Base-by-base conservation (phyloP, 306 rosid species). In the Citrullus mucosospermus region DNA sequence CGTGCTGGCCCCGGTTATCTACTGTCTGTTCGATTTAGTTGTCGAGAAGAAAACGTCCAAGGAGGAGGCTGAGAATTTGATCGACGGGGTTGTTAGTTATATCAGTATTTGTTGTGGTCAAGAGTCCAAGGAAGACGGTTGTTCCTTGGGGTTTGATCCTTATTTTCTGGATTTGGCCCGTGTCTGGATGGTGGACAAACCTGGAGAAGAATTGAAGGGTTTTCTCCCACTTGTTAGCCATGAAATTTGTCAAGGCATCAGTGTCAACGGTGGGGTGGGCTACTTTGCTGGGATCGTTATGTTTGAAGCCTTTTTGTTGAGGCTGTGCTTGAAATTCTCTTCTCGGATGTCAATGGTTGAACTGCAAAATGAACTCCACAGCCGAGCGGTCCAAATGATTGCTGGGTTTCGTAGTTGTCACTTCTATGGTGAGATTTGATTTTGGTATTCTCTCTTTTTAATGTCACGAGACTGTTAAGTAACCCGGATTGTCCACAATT, bases 261-360 rank as follows among this genome's bases (percentile, higher is more conserved):
- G 88, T 89, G 54, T 83, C 15, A 18, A 78, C 12, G 38, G 85
- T 63, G 85, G 84, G 61, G 77, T 88, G 32, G 89, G 87, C 38
- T 77, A 72, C 32, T 83, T 89, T 32, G 91, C 92, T 74, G 97
- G 93, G 56, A 81, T 90, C 48, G 93, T 92, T 10, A 89, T 90
- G 91, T 87, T 84, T 50, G 89, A 90, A 61, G 88, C 86, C 76
- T 83, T 92, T 54, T 74, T 92, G 85, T 75, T 92, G 83, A 88
- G 83, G 74, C 48, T 92, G 82, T 85, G 90, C 78, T 84, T 90
- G 82, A 70, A 58, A 78, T 87, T 88, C 5, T 71, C 83, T 12
- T 41, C 51, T n/a, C 89, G 88, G 65, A 36, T 72, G 57, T 25
- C 83, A 0, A 82, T 81, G 84, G 84, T 51, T 14, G 90, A 90